Conservation (phyloP, 139 green algal species). For the Closterium sp. region DNA sequence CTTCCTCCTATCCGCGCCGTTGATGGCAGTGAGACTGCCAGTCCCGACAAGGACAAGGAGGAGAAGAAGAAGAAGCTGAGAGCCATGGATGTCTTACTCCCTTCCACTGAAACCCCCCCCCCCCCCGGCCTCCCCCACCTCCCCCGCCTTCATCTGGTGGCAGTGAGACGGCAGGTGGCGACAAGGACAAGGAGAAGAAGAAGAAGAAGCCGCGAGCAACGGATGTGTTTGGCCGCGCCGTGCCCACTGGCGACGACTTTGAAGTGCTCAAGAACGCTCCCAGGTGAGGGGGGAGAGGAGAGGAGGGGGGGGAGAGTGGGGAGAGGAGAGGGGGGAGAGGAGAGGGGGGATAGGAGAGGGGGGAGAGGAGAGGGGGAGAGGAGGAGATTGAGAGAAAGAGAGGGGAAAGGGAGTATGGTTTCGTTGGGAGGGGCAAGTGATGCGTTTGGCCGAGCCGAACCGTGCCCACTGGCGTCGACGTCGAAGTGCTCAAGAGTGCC, state of each 20-base stretch:
- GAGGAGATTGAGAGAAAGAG: no score
- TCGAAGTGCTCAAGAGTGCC: constrained; percentile 38
- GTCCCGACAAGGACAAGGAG: neutral
- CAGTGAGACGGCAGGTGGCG: no score
- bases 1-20: no score
- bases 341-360: no score
- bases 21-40: no score
- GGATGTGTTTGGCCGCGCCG: constrained; percentile 44
- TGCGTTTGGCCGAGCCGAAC: constrained; percentile 47
- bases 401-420: no score
- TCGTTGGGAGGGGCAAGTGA: constrained; percentile 32
- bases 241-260: constrained; percentile 51
- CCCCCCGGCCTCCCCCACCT: no score
- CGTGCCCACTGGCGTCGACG: constrained; percentile 39
- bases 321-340: no score
- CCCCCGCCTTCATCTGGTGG: no score
- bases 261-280: constrained; percentile 44
- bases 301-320: no score
- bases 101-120: no score
- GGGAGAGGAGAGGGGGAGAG: no score
- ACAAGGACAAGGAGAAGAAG: neutral
- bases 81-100: constrained; percentile 47
- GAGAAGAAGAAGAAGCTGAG: neutral
- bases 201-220: neutral
- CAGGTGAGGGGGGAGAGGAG: constrained; percentile 6